A percentile compares a stretch with the other conserved stretches of the same genome.
Evolutionary conservation across 2,329 filamentous ascomycete genomes (phyloP).

Genomic region (Stemphylium beticola): DNA sequence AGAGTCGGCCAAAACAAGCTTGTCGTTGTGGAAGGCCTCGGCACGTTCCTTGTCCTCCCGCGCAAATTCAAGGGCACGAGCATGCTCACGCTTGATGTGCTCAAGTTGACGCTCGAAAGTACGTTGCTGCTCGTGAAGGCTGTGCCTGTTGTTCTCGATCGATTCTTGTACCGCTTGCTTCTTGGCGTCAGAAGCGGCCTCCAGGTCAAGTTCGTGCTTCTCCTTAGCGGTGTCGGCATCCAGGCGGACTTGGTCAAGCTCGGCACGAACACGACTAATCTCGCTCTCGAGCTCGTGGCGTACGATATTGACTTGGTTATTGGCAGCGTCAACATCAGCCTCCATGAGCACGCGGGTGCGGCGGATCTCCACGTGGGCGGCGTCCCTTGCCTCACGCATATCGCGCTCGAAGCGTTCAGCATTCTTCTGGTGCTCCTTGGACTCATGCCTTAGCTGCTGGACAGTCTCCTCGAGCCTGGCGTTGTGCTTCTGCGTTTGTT

Average conservation of each 20-base stretch:
- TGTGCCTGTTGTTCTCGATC: slow-evolving; percentile 59
- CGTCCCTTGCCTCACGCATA: slow-evolving; percentile 82
- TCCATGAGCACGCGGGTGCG: slow-evolving; percentile 80
- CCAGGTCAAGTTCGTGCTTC: slow-evolving; percentile 81
- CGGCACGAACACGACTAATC: slow-evolving; percentile 71
- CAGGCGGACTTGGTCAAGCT: slow-evolving; percentile 78
- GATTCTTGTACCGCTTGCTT: slow-evolving; percentile 63
- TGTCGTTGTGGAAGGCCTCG: slow-evolving; percentile 80
- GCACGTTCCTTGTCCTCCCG: slow-evolving; percentile 81
- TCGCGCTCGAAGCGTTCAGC: slow-evolving; percentile 77
- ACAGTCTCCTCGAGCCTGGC: slow-evolving; percentile 69
- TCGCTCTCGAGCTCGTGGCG: slow-evolving; percentile 84
- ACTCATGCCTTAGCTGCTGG: slow-evolving; percentile 65
- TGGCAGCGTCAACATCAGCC: slow-evolving; percentile 80
- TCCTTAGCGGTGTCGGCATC: slow-evolving; percentile 82
- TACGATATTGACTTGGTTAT: slow-evolving; percentile 82
- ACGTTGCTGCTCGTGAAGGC: slow-evolving; percentile 60
- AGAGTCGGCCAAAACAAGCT: slow-evolving; percentile 79
- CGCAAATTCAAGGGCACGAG: slow-evolving; percentile 68
- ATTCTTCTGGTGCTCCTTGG: slow-evolving; percentile 73
- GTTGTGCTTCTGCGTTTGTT: slow-evolving; percentile 62
- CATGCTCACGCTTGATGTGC: slow-evolving; percentile 64
- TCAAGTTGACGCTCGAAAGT: slow-evolving; percentile 47
- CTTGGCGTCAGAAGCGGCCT: slow-evolving; percentile 77
- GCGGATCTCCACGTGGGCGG: slow-evolving; percentile 78